Conservation (phyloP, 2,329 filamentous ascomycete species). For the Helotiales sp. region DNA sequence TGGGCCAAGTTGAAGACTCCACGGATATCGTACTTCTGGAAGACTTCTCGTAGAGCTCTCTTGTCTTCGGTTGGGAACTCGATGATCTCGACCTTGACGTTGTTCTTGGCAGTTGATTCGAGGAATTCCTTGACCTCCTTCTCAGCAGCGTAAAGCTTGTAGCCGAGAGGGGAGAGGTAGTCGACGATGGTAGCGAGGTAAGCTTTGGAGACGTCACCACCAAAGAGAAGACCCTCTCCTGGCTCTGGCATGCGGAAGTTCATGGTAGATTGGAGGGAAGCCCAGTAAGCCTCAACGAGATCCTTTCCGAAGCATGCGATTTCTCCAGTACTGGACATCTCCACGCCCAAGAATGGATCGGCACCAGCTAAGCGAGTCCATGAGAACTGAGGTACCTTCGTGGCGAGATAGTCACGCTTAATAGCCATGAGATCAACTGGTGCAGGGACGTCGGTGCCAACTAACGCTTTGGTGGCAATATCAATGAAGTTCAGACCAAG, state of each 20-base stretch:
- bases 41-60: constrained; percentile 90
- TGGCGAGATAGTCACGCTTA: constrained; percentile 90
- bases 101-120: constrained; percentile 70
- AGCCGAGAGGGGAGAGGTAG: constrained; percentile 85
- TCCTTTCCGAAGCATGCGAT: constrained; percentile 99
- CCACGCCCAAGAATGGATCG: constrained; percentile 95
- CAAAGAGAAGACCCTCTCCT: constrained; percentile 93
- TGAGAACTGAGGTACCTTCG: constrained; percentile 98
- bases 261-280: constrained; percentile 95
- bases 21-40: constrained; percentile 94
- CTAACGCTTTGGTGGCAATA: constrained; percentile 88
- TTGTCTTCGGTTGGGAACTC: constrained; percentile 98
- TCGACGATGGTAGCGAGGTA: constrained; percentile 81
- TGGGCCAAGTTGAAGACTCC: constrained; percentile 95
- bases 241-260: constrained; percentile 97
- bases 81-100: constrained; percentile 81
- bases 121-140: constrained; percentile 81
- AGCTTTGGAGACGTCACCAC: constrained; percentile 76
- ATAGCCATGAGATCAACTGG: constrained; percentile 86
- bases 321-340: constrained; percentile 96
- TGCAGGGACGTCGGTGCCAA: constrained; percentile 82
- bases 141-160: constrained; percentile 91
- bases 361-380: constrained; percentile 98
- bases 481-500: constrained; percentile 97
- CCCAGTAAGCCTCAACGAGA: constrained; percentile 96